Evolutionary conservation across 2,329 filamentous ascomycete species (phyloP), one percentile per base, ranked within the genome.

Genomic region (Penicillium sp.): DNA sequence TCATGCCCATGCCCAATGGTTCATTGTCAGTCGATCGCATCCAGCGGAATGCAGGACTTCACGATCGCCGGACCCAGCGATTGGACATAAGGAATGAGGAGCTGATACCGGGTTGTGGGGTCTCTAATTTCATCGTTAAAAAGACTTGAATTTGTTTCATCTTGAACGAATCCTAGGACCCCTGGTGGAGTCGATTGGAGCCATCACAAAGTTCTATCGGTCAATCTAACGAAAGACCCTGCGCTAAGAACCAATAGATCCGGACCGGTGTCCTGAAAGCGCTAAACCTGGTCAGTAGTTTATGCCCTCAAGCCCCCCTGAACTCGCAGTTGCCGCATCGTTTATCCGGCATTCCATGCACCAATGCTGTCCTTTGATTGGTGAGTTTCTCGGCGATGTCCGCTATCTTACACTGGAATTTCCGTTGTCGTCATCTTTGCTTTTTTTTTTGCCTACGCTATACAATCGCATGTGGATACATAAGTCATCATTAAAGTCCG

Each of bases 241-340:
- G 52, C 53, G 54, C 54, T 59, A 50, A 61, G 53, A 46, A 44
- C 29, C 47, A 62, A 63, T 62, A 58, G 59, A 62, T 57, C 50
- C 56, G 19, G 14, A 27, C 14, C 35, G 51, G 50, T 26, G 19
- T 19, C 29, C 29, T 13, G 13, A 11, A 31, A 31, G 11, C 13
- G 29, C 29, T 4, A 31, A 11, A 39, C n/a, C 7, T 37, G 29
- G 31, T 19, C 45, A 19, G 19, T 25, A 14, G 8, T 23, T 23
- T 25, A 44, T 19, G 10, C 23, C 37, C 47, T 31, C 29, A 31
- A 23, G 23, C 14, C 25, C 55, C 52, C 51, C 55, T 60, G 50
- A 54, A 23, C 29, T 46, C 31, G 19, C 35, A 8, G 16, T 16
- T 19, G 6, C 35, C 35, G 35, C 9, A 7, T 46, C 50, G 26